A percentile compares a stretch with the other conserved stretches of the same genome.
These are phyloP conservation scores for Artomyces pyxidatus DNA, from an alignment of 768 basidiomycete species.

Conservation along the genomic window DNA sequence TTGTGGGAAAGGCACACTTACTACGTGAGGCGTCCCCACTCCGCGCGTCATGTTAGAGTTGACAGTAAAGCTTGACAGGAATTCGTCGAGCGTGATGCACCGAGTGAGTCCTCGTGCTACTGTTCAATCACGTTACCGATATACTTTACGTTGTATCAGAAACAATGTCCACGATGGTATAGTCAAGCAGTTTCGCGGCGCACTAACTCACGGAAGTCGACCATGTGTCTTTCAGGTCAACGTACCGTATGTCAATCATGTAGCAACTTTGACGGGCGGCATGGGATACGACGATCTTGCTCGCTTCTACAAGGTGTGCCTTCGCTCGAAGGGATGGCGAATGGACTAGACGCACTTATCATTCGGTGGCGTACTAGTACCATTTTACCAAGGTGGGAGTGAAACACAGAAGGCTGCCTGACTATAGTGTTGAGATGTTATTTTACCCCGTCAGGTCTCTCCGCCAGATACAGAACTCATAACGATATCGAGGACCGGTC, in stretches of 20 bases:
- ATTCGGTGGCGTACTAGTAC: constrained; percentile 20
- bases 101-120: constrained; percentile 27
- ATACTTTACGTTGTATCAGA: constrained; percentile 19
- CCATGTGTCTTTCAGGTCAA: constrained; percentile 23
- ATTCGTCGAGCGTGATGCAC: constrained; percentile 31
- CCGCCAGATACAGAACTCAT: constrained; percentile 33
- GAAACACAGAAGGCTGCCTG: background rate
- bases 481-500: constrained; percentile 34
- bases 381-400: constrained; percentile 30
- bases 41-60: background rate
- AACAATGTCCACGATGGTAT: constrained; percentile 38
- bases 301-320: constrained; percentile 41
- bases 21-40: constrained; percentile 24
- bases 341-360: background rate
- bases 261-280: constrained; percentile 40
- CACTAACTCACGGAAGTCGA: too few species aligned
- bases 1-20: constrained; percentile 40
- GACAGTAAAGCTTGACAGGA: constrained; percentile 20
- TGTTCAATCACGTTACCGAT: background rate
- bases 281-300: constrained; percentile 33
- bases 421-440: constrained; percentile 3
- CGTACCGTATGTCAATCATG: constrained; percentile 33
- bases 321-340: too few species aligned
- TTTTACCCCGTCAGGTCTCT: constrained; percentile 31
- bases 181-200: too few species aligned